Evolutionary conservation across 2,329 filamentous ascomycete species (phyloP).

Genomic region (Lachnum nothofagi): DNA sequence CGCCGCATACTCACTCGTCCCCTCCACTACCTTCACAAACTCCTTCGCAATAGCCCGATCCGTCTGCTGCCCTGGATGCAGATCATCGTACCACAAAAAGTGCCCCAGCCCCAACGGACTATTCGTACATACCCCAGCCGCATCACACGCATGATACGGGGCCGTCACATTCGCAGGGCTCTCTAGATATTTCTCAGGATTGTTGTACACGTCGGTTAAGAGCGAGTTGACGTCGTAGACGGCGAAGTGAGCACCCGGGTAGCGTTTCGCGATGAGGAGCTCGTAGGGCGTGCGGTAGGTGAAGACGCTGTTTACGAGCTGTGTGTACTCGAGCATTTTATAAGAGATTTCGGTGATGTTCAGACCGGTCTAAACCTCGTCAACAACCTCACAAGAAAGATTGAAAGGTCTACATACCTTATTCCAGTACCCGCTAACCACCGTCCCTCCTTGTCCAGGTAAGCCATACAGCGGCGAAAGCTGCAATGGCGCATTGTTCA

Average conservation of each 20-base stretch:
- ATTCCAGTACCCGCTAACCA: slow-evolving; percentile 42
- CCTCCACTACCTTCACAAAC: slow-evolving; percentile 51
- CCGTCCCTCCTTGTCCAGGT: slow-evolving; percentile 39
- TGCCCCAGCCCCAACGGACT: slow-evolving; percentile 44
- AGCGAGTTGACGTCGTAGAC: slow-evolving; percentile 63
- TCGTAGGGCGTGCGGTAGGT: slow-evolving; percentile 47
- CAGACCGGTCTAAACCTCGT: slow-evolving; percentile 39
- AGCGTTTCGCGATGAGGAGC: slow-evolving; percentile 40
- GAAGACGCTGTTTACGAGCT: slow-evolving; percentile 45
- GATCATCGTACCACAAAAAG: slow-evolving; percentile 68
- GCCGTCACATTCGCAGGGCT: slow-evolving; percentile 58
- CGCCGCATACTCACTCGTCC: slow-evolving; percentile 34
- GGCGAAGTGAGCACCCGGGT: slow-evolving; percentile 56
- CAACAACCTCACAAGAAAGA: not conserved
- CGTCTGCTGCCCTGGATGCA: slow-evolving; percentile 66
- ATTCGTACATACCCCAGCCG: slow-evolving; percentile 32
- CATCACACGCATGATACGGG: slow-evolving; percentile 50
- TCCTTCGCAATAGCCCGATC: slow-evolving; percentile 52
- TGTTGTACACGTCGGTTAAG: slow-evolving; percentile 58
- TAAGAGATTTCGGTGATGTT: slow-evolving; percentile 43
- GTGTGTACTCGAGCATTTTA: slow-evolving; percentile 48
- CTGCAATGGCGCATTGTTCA: slow-evolving; percentile 65
- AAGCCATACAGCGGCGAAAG: slow-evolving; percentile 61
- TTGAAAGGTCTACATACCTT: slow-evolving; percentile 22
- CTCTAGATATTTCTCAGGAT: slow-evolving; percentile 57